Evolutionary conservation across 1,139 yeast genomes (phyloP).

Genomic region (Candida frijolesensis): DNA sequence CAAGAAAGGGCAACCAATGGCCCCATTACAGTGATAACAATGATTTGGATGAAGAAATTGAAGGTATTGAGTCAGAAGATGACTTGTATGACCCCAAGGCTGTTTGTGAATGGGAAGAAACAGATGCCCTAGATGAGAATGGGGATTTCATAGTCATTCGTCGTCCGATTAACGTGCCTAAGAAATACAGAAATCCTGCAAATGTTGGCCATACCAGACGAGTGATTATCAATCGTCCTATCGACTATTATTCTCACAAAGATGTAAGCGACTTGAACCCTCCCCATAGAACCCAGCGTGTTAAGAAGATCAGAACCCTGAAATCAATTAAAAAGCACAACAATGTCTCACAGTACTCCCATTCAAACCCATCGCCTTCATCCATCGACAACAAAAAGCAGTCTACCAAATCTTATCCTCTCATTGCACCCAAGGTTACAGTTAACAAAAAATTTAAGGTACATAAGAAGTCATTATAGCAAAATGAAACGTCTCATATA

Average conservation of each 20-base stretch:
- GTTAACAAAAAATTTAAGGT: conserved; percentile 3
- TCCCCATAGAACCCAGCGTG: conserved; percentile 5
- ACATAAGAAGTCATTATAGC: conserved; percentile 1
- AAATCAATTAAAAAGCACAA: not conserved
- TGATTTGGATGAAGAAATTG: not conserved
- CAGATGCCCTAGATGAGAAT: conserved; percentile 21
- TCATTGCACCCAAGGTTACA: not conserved
- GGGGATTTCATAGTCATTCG: conserved; percentile 25
- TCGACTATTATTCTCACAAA: conserved; percentile 1
- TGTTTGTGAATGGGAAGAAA: conserved; percentile 29
- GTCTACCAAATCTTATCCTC: not conserved
- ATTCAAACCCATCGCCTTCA: not conserved
- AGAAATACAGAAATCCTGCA: conserved; percentile 17
- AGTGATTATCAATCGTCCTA: conserved; percentile 19
- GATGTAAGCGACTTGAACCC: not conserved
- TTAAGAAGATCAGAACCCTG: conserved; percentile 2
- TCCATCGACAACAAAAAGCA: not conserved
- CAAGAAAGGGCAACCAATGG: not conserved
- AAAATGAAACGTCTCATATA: not conserved
- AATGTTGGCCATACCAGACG: conserved; percentile 18
- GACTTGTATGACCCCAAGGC: conserved; percentile 16
- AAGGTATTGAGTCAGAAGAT: conserved; percentile 9
- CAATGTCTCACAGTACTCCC: not conserved
- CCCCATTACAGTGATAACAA: not conserved
- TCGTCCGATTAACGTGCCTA: conserved; percentile 25